phyloP scores from a whole-genome alignment of 345 rosid genomes.

The Syzygium jambos region DNA sequence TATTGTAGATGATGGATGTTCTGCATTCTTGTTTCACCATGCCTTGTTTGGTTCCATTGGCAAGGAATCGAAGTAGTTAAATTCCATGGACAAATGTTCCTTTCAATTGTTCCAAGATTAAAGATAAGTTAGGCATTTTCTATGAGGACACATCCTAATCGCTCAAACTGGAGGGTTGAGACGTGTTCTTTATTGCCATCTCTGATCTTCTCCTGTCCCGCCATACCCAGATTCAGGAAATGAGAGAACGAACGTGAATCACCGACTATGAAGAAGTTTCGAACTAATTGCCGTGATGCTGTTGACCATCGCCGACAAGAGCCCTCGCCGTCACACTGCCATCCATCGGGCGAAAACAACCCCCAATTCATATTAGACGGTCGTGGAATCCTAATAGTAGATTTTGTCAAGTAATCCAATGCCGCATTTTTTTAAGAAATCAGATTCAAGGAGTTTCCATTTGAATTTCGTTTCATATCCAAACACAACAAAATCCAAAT shows the following conservation, averaged over 20 bases:
- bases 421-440: background rate
- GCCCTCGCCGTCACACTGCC: background rate
- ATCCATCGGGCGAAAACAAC: background rate
- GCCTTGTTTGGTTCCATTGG: too few species aligned
- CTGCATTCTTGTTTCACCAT: too few species aligned
- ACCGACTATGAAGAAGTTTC: background rate
- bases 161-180: background rate
- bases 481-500: background rate
- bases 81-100: too few species aligned
- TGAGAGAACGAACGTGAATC: background rate
- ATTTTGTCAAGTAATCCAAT: background rate
- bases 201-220: too few species aligned
- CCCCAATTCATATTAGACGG: background rate
- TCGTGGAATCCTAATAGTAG: background rate
- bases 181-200: background rate
- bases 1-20: too few species aligned
- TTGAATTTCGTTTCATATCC: background rate
- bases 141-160: background rate
- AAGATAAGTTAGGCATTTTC: too few species aligned
- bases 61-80: too few species aligned
- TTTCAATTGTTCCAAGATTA: too few species aligned
- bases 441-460: background rate
- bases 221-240: background rate
- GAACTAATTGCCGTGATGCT: background rate
- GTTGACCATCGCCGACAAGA: background rate